A percentile compares a stretch with the other conserved stretches of the same genome.
phyloP scores from a whole-genome alignment of 1,139 yeast species.

The Geotrichum bryndzae region DNA sequence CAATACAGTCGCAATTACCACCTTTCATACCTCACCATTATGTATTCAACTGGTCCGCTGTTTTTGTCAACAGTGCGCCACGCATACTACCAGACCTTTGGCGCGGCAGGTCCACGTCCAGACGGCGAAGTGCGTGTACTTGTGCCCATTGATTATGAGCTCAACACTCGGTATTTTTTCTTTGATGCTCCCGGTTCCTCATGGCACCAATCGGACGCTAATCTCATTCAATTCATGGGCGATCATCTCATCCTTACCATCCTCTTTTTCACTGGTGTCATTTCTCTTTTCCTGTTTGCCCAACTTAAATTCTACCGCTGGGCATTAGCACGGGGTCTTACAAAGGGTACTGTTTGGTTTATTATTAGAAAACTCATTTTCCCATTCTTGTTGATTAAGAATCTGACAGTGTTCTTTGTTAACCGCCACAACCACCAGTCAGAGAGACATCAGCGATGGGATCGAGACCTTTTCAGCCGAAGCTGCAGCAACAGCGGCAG shows the following conservation, averaged over 20 bases:
- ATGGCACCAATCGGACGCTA: conserved; percentile 85
- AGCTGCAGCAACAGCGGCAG: neutral
- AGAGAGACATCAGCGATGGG: no score
- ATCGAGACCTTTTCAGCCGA: neutral
- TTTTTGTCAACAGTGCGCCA: conserved; percentile 82
- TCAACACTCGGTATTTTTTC: conserved; percentile 43
- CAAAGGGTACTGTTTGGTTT: neutral
- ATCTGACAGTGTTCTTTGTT: neutral
- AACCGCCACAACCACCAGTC: no score
- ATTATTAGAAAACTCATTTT: neutral
- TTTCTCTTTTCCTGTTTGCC: conserved; percentile 47
- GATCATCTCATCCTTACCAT: conserved; percentile 66
- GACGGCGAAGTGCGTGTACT: conserved; percentile 45
- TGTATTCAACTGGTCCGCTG: conserved; percentile 90
- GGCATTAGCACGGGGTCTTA: neutral
- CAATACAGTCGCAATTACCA: conserved; percentile 40
- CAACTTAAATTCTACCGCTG: conserved; percentile 53
- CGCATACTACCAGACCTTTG: conserved; percentile 48
- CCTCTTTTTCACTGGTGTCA: conserved; percentile 57
- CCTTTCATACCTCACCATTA: conserved; percentile 82
- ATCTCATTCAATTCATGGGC: conserved; percentile 61
- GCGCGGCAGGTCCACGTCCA: conserved; percentile 39
- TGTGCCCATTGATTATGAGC: conserved; percentile 55
- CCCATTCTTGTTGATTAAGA: neutral
- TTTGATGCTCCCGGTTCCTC: conserved; percentile 72